Evolutionary conservation across 2,329 filamentous ascomycete genomes (phyloP).

Genomic region (Xylaria multiplex): DNA sequence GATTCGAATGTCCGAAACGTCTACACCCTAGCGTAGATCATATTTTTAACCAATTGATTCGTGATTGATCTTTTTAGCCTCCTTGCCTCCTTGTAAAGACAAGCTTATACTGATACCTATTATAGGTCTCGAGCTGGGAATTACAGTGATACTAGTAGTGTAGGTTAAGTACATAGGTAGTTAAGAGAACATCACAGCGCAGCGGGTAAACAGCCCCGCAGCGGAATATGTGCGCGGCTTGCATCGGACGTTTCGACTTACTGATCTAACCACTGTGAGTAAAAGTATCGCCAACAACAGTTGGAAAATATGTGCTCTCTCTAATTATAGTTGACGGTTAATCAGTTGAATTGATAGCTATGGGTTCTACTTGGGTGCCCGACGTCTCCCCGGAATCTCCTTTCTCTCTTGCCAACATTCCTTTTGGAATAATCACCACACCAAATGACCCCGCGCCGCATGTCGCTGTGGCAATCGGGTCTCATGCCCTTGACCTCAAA

Average conservation of each 20-base stretch:
- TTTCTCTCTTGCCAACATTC: conserved; percentile 83
- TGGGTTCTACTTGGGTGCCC: conserved; percentile 48
- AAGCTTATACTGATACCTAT: not conserved
- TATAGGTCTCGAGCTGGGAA: not conserved
- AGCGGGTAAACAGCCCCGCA: not conserved
- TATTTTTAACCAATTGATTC: no score
- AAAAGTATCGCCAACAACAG: not conserved
- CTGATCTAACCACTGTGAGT: not conserved
- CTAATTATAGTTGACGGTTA: not conserved
- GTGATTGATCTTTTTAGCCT: not conserved
- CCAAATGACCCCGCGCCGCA: conserved; percentile 64
- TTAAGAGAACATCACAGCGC: not conserved
- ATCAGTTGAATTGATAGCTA: conserved; percentile 19
- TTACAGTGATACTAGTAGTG: not conserved
- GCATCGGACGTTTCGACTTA: conserved; percentile 15
- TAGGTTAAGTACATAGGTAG: no score
- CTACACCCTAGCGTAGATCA: no score
- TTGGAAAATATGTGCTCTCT: not conserved
- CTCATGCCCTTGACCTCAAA: conserved; percentile 75
- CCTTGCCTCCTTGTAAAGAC: not conserved
- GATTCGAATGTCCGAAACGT: no score
- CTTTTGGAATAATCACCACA: conserved; percentile 83
- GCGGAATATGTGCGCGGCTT: conserved; percentile 31
- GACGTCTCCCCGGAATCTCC: conserved; percentile 51
- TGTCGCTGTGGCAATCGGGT: conserved; percentile 77